Percentiles rank a stretch among this genome's conserved stretches.
Evolutionary conservation across 768 basidiomycete genomes (phyloP).

Genomic region (Tulasnella sp.): DNA sequence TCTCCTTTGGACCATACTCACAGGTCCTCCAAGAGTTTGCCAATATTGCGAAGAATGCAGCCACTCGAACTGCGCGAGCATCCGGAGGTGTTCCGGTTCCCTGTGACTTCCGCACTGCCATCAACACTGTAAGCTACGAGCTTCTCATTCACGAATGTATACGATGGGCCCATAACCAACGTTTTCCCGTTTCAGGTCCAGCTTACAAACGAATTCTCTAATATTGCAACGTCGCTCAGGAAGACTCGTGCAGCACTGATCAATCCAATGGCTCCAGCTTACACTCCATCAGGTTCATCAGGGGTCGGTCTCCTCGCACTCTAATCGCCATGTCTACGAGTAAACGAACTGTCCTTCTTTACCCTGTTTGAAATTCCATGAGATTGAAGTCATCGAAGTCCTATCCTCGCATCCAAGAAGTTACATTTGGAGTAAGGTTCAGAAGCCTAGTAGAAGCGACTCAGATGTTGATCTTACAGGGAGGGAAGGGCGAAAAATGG

Average conservation of each 20-base stretch:
- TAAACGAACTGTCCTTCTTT: too few relatives aligned
- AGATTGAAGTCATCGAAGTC: too few relatives aligned
- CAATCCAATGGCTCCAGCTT: neutral
- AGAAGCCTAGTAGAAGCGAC: neutral
- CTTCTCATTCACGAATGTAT: neutral
- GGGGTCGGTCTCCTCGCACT: neutral
- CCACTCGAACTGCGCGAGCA: constrained; percentile 33
- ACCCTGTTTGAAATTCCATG: too few relatives aligned
- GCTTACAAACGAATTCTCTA: constrained; percentile 44
- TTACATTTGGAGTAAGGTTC: too few relatives aligned
- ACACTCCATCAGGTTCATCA: neutral
- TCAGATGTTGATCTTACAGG: too few relatives aligned
- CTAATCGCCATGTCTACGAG: neutral
- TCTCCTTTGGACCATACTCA: constrained; percentile 36
- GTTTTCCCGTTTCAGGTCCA: constrained; percentile 29
- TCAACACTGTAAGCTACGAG: constrained; percentile 35
- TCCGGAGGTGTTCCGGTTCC: constrained; percentile 22
- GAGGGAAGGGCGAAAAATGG: too few relatives aligned
- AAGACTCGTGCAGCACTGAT: neutral
- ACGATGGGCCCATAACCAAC: constrained; percentile 14
- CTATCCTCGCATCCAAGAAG: too few relatives aligned
- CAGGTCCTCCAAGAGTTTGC: constrained; percentile 37
- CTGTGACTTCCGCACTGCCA: constrained; percentile 40
- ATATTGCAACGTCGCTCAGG: neutral
- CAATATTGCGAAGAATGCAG: constrained; percentile 35